Conservation (phyloP, 768 basidiomycete genomes). For the Galerina sulciceps region DNA sequence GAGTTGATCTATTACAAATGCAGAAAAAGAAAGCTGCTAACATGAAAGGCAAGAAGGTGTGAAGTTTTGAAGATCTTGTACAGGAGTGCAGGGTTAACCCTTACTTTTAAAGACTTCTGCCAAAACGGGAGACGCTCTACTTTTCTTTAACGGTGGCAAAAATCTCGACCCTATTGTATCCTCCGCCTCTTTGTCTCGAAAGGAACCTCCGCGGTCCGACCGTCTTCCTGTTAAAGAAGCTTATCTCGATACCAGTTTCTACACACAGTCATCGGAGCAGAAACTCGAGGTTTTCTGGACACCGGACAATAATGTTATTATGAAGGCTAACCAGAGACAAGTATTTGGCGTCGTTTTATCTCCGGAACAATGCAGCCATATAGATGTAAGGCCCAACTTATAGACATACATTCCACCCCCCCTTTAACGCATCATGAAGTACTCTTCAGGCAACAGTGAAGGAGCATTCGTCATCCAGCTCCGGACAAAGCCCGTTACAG, state of each 20-base stretch:
- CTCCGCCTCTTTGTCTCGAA: not conserved
- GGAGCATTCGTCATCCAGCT: not conserved
- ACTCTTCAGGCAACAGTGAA: not conserved
- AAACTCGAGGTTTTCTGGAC: not conserved
- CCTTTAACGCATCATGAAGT: not conserved
- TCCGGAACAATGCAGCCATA: not conserved
- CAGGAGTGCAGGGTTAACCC: no score
- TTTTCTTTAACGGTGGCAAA: not conserved
- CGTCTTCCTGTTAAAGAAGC: not conserved
- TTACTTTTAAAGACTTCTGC: no score
- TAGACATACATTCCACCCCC: not conserved
- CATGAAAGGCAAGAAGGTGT: not conserved
- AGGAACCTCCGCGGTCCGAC: not conserved
- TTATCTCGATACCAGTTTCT: not conserved
- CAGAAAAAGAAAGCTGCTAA: not conserved
- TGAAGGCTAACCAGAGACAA: not conserved
- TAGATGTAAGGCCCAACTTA: not conserved
- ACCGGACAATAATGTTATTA: not conserved
- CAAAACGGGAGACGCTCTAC: no score
- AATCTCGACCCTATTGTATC: not conserved
- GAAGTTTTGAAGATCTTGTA: not conserved
- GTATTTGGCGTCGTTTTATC: not conserved
- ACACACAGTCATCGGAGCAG: not conserved
- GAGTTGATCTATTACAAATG: not conserved
- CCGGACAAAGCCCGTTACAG: not conserved